Base-by-base conservation (phyloP, 768 basidiomycete species). In the Albatrellus ellisii region DNA sequence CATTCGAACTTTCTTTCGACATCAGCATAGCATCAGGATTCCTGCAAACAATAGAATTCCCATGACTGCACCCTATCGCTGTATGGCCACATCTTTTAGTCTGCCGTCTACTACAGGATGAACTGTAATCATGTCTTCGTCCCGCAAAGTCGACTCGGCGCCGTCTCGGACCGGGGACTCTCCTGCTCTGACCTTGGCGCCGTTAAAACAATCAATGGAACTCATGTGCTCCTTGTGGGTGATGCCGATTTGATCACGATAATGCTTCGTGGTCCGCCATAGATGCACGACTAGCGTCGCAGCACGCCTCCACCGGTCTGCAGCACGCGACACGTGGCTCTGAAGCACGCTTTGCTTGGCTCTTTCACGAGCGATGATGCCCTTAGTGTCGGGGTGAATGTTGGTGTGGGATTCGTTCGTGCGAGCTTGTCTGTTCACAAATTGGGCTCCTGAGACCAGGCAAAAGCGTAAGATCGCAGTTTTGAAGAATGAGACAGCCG, bases 201-300 rank as follows among this genome's bases (percentile, higher is more conserved):
- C 83, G 51, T 86, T 77, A 55, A 75, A 83, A 34, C 69, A 69
- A 56, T 94, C 88, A 0, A 91, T 76, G 6, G 53, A 54, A 48
- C 72, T 77, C 87, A 91, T 87, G 53, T 89, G 77, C 56, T 89
- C 83, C 29, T 69, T 65, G 26, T 65, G 62, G 9, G 73, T 66
- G 20, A 86, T 66, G 41, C 69, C 68, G 48, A 87, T 62, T 38
- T 77, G 66, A 41, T 75, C 66, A 48, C 60, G 63, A 55, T 80
- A 77, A 52, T 80, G 77, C 20, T 57, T 56, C 32, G 61, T 61
- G 28, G 71, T 73, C 59, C 64, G 67, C 43, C 64, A 62, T 56
- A 59, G 70, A 20, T 62, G 64, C 33, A 71, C 53, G 15, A 62
- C 66, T 26, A 62, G 52, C 18, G 52, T 53, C 12, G 66, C 62